Percentiles rank a stretch among this genome's conserved stretches.
phyloP scores from a whole-genome alignment of 2,329 filamentous ascomycete genomes.

The Leptographium procerum region DNA sequence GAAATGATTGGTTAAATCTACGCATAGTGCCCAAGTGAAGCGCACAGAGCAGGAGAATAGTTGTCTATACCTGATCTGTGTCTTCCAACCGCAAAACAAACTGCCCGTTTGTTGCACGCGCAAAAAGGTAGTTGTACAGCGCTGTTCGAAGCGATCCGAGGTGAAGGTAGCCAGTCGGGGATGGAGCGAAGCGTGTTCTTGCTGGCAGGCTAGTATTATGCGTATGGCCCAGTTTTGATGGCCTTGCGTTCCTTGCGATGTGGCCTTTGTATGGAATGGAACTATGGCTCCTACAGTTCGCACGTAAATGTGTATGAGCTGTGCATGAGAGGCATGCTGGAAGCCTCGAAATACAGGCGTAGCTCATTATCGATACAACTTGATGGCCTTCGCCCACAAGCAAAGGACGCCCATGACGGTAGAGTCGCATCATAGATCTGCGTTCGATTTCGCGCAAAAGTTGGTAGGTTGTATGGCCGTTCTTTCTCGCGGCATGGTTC shows the following conservation, averaged over 20 bases:
- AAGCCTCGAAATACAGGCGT: not conserved
- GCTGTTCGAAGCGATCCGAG: conserved; percentile 86
- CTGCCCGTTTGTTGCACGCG: conserved; percentile 74
- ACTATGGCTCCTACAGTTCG: not conserved
- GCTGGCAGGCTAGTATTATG: conserved; percentile 41
- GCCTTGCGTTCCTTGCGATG: not conserved
- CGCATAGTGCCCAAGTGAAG: not conserved
- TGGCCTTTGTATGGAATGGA: not conserved
- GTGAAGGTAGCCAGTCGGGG: conserved; percentile 88
- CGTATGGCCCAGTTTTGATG: not conserved
- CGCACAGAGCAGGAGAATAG: not conserved
- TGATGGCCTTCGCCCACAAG: not conserved
- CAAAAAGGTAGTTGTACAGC: conserved; percentile 90
- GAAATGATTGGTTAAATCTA: not conserved
- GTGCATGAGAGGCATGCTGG: not conserved
- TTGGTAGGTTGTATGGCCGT: too few species aligned
- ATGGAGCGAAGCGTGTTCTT: conserved; percentile 85
- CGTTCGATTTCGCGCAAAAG: not conserved
- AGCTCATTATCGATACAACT: not conserved
- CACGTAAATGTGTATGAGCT: not conserved
- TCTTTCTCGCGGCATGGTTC: too few species aligned
- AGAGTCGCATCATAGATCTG: not conserved
- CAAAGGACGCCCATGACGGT: not conserved
- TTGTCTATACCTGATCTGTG: conserved; percentile 65
- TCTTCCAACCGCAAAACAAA: conserved; percentile 91